These are phyloP conservation scores for Leccinum disarticulatum DNA, from an alignment of 768 basidiomycete species.

Conservation along the genomic window DNA sequence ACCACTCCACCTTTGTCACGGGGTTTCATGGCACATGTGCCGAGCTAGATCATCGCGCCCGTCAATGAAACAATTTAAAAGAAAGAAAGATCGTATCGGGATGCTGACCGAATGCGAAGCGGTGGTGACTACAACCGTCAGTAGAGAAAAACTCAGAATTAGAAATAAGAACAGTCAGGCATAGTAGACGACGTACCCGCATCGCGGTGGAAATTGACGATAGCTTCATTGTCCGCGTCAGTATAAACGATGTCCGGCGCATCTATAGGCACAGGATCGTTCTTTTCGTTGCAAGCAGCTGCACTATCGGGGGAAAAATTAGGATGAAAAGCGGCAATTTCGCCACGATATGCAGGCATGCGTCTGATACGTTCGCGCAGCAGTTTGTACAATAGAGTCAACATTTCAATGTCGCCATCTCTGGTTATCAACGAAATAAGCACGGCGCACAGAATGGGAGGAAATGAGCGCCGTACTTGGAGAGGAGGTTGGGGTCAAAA, in stretches of 20 bases:
- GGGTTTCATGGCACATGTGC: slow-evolving; percentile 67
- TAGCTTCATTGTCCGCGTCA: neutral
- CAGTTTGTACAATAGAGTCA: slow-evolving; percentile 57
- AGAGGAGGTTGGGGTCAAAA: slow-evolving; percentile 47
- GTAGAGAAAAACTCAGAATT: neutral
- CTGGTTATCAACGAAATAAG: neutral
- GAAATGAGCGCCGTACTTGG: slow-evolving; percentile 33
- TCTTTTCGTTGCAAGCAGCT: slow-evolving; percentile 24
- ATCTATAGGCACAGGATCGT: slow-evolving; percentile 14
- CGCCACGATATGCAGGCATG: slow-evolving; percentile 37
- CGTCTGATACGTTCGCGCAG: slow-evolving; percentile 54
- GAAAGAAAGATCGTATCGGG: no score
- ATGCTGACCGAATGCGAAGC: neutral
- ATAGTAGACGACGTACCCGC: neutral
- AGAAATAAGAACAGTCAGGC: no score
- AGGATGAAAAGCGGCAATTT: slow-evolving; percentile 24
- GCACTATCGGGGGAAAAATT: slow-evolving; percentile 29
- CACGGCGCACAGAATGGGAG: neutral
- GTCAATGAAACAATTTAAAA: neutral
- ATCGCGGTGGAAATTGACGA: neutral
- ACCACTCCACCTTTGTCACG: slow-evolving; percentile 11
- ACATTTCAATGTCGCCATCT: slow-evolving; percentile 40
- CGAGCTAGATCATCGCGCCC: neutral
- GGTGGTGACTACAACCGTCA: neutral
- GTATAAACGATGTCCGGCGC: neutral